phyloP scores from a whole-genome alignment of 139 green algal species.

The Desmodesmus armatus region DNA sequence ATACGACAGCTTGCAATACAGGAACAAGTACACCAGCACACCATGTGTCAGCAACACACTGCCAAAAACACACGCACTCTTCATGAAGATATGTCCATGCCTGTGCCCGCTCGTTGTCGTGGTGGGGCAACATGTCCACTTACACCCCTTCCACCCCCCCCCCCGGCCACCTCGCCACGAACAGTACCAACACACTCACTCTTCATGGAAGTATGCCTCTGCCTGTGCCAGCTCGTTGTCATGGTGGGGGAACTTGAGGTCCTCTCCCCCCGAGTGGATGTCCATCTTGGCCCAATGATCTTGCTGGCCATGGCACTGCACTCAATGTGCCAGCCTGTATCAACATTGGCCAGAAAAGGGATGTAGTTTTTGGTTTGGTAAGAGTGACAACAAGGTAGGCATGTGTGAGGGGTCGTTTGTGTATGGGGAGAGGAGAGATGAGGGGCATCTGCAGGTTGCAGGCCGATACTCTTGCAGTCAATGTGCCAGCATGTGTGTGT shows the following conservation, averaged over 20 bases:
- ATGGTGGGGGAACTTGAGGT: conserved; percentile 98
- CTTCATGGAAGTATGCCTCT: conserved; percentile 81
- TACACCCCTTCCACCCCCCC: background rate
- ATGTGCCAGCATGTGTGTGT: too few species aligned
- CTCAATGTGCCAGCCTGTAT: conserved; percentile 98
- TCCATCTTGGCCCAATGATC: conserved; percentile 91
- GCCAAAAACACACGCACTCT: conserved; percentile 56
- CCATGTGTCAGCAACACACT: background rate
- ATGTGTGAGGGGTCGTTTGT: too few species aligned
- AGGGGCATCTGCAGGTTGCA: too few species aligned
- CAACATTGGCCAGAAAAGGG: background rate
- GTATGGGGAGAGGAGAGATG: too few species aligned
- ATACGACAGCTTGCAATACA: too few species aligned
- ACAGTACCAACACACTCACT: conserved; percentile 60
- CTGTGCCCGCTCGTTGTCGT: conserved; percentile 99
- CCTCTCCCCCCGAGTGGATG: conserved; percentile 95
- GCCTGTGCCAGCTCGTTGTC: conserved; percentile 99
- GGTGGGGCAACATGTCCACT: conserved; percentile 69
- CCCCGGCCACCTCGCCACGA: too few species aligned
- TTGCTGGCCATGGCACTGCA: conserved; percentile 96
- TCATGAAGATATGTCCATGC: conserved; percentile 83
- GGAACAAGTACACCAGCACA: too few species aligned
- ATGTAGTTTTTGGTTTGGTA: too few species aligned
- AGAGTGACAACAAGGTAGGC: too few species aligned
- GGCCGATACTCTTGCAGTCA: too few species aligned